phyloP scores from a whole-genome alignment of 192 early-diverging fungal species.

The Backusella macrospora region DNA sequence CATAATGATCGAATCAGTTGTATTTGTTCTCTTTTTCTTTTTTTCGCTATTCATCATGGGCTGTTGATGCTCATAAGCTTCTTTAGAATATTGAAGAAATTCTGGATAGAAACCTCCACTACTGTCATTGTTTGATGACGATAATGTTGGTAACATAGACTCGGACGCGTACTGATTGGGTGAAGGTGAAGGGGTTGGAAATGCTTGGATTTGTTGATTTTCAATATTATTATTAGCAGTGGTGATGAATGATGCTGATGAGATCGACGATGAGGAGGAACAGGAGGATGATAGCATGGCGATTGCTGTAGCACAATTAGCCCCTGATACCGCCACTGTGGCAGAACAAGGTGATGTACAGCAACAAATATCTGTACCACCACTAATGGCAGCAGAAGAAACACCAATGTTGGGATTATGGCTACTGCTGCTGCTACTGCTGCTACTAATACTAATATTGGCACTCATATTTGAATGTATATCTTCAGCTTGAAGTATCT shows the following conservation, averaged over 20 bases:
- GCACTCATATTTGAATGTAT: neutral
- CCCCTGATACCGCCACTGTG: neutral
- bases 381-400: neutral
- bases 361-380: slow-evolving; percentile 13
- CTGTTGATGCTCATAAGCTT: slow-evolving; percentile 27
- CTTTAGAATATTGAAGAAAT: slow-evolving; percentile 33
- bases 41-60: slow-evolving; percentile 1
- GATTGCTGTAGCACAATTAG: neutral
- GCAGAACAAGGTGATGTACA: slow-evolving; percentile 19
- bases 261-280: neutral
- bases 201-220: slow-evolving; percentile 14
- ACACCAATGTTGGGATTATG: neutral
- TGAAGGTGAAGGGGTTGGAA: slow-evolving; percentile 16
- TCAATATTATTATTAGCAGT: neutral
- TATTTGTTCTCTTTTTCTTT: slow-evolving; percentile 13
- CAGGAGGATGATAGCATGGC: neutral
- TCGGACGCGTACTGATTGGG: slow-evolving; percentile 13
- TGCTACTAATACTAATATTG: neutral
- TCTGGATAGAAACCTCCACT: slow-evolving; percentile 25
- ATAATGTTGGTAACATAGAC: neutral
- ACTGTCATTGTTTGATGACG: neutral
- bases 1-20: neutral
- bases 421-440: neutral
- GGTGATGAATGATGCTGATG: neutral
- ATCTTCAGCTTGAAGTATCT: slow-evolving; percentile 6